Percentiles rank a stretch among this genome's conserved stretches.
phyloP scores from a whole-genome alignment of 345 rosid species.

The Camelina laxa region DNA sequence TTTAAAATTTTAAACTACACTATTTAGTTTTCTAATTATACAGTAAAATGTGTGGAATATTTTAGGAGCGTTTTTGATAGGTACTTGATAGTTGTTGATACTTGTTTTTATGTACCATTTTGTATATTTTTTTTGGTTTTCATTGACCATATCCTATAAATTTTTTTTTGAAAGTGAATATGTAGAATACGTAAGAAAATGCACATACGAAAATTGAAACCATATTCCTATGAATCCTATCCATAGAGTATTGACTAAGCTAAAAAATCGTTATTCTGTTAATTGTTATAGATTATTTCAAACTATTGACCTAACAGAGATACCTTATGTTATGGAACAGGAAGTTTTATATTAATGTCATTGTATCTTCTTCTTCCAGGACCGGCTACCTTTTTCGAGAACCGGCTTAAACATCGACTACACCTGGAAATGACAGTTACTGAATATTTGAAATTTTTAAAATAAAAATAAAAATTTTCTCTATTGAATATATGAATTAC shows the following conservation, averaged over 20 bases:
- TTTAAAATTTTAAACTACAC: neutral
- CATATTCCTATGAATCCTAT: neutral
- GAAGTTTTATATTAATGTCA: neutral
- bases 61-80: neutral
- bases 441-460: no score
- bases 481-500: no score
- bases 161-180: no score
- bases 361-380: neutral
- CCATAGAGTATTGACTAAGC: constrained; percentile 9
- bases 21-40: constrained; percentile 24
- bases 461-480: no score
- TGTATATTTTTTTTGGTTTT: neutral
- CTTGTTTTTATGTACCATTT: neutral
- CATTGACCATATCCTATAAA: neutral
- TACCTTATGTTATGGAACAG: neutral
- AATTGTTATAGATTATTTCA: neutral
- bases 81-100: constrained; percentile 7
- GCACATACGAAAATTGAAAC: no score
- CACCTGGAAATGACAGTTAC: no score
- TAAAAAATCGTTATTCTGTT: neutral
- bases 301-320: neutral
- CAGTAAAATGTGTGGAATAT: constrained; percentile 23
- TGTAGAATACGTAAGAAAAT: neutral
- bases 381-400: no score
- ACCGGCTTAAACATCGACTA: no score